Conservation (phyloP, 345 rosid genomes). For the Arabis hirsuta region DNA sequence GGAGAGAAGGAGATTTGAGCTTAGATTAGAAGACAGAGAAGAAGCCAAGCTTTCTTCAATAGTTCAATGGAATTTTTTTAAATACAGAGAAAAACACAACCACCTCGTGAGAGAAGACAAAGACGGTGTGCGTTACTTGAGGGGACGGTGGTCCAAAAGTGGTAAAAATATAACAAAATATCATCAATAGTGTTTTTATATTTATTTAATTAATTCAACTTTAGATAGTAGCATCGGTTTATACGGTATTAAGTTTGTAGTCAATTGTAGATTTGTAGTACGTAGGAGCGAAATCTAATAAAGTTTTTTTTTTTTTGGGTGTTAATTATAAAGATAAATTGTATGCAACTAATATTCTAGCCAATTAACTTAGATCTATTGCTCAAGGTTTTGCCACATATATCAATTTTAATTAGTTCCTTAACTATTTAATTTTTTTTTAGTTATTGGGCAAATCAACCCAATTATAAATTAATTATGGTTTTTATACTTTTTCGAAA, state of each 20-base stretch:
- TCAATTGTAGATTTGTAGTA: neutral
- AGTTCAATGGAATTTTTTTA: constrained; percentile 24
- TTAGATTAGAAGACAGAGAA: constrained; percentile 32
- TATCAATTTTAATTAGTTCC: too few species aligned
- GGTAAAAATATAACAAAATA: constrained; percentile 14
- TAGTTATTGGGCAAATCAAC: too few species aligned
- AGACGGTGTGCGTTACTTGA: constrained; percentile 39
- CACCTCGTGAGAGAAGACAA: constrained; percentile 45
- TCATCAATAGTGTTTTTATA: constrained; percentile 26
- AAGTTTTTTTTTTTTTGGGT: neutral
- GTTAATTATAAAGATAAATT: too few species aligned
- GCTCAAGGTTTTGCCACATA: too few species aligned
- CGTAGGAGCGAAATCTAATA: neutral
- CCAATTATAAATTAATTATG: neutral
- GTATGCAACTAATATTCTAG: too few species aligned
- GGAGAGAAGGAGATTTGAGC: constrained; percentile 16
- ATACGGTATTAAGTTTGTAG: constrained; percentile 8
- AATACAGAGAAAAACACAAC: constrained; percentile 26
- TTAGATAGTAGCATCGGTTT: constrained; percentile 8
- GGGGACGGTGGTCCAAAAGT: constrained; percentile 33
- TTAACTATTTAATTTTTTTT: too few species aligned
- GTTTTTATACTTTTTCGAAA: neutral
- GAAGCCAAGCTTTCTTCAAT: constrained; percentile 34
- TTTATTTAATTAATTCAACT: neutral
- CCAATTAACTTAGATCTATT: too few species aligned